Conservation (phyloP, 2,329 filamentous ascomycete species). For the Macrophomina pseudophaseolina region DNA sequence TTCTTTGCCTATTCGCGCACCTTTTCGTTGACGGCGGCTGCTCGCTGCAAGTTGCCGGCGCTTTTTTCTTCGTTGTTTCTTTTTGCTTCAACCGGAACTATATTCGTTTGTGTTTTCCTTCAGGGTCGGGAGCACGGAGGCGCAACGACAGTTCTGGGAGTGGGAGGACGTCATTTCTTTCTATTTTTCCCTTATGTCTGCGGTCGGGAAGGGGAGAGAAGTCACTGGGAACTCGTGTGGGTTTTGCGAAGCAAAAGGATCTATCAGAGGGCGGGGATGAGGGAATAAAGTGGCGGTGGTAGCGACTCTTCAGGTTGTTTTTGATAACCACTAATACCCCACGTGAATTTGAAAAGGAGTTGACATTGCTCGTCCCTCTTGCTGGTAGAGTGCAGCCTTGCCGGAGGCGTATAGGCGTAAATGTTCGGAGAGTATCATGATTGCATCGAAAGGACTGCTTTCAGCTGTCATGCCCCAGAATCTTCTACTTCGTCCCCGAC, state of each 20-base stretch:
- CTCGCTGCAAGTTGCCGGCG: neutral
- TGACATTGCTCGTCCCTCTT: too few species aligned
- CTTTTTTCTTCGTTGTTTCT: neutral
- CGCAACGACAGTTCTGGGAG: neutral
- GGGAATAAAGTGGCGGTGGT: neutral
- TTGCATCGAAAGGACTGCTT: too few species aligned
- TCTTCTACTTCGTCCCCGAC: too few species aligned
- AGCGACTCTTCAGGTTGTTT: neutral
- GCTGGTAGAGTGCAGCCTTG: too few species aligned
- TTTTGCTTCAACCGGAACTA: neutral
- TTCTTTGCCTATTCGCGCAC: neutral
- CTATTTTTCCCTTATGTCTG: neutral
- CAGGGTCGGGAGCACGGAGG: neutral
- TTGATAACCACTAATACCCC: slow-evolving; percentile 3
- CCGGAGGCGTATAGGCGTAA: too few species aligned
- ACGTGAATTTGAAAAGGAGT: neutral
- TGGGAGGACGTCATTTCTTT: neutral
- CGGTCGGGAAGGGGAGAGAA: too few species aligned
- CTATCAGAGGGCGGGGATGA: too few species aligned
- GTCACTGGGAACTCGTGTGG: too few species aligned
- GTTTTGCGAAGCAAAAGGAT: too few species aligned
- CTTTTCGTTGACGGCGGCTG: neutral
- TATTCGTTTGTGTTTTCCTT: neutral
- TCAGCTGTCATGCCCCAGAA: too few species aligned
- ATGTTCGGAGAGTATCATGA: too few species aligned